A percentile compares a stretch with the other conserved stretches of the same genome.
Evolutionary conservation across 2,329 filamentous ascomycete species (phyloP).

Genomic region (Hypoxylon sp.): DNA sequence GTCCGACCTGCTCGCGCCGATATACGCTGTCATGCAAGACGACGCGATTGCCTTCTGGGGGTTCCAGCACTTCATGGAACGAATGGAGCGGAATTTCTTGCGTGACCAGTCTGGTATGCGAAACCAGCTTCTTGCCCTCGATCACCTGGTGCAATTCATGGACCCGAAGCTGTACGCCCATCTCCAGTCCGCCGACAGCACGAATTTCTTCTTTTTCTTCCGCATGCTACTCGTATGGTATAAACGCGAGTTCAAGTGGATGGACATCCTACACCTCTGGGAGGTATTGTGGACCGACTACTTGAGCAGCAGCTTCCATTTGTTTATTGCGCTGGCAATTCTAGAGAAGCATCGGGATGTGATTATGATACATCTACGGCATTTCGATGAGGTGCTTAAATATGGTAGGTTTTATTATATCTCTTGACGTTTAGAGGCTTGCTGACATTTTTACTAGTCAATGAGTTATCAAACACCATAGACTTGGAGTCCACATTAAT

Average conservation of each 20-base stretch:
- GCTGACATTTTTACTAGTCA: constrained; percentile 70
- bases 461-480: constrained; percentile 93
- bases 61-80: constrained; percentile 95
- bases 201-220: constrained; percentile 99
- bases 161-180: constrained; percentile 94
- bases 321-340: constrained; percentile 94
- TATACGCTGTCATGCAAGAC: constrained; percentile 97
- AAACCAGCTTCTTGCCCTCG: constrained; percentile 86
- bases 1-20: constrained; percentile 94
- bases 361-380: constrained; percentile 92
- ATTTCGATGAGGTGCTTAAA: constrained; percentile 97
- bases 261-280: constrained; percentile 88
- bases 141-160: constrained; percentile 96
- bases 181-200: constrained; percentile 89
- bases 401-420: constrained; percentile 73
- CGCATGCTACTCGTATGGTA: constrained; percentile 99
- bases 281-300: constrained; percentile 96
- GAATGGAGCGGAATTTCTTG: constrained; percentile 97
- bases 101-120: constrained; percentile 97
- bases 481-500: constrained; percentile 89
- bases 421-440: constrained; percentile 29
- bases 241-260: constrained; percentile 95
- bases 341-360: constrained; percentile 96
- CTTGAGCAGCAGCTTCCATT: constrained; percentile 87
- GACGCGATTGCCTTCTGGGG: constrained; percentile 97